A percentile compares a stretch with the other conserved stretches of the same genome.
Evolutionary conservation across 1,284 basidiomycete genomes (phyloP).

Genomic region (Boletellus deceptivus): DNA sequence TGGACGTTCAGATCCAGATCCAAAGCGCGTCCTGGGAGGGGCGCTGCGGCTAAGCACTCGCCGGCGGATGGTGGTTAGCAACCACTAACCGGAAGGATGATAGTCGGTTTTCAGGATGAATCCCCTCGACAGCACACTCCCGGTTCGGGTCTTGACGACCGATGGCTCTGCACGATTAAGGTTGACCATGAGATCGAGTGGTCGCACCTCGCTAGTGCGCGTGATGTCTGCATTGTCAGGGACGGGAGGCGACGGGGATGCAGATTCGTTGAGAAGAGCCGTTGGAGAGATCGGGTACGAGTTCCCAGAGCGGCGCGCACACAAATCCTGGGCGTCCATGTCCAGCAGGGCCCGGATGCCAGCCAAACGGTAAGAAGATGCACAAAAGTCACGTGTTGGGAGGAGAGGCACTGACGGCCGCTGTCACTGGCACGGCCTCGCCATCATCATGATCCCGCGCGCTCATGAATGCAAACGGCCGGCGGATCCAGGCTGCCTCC

Average conservation of each 20-base stretch:
- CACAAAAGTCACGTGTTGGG: neutral
- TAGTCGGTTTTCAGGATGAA: constrained; percentile 95
- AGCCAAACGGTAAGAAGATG: no score
- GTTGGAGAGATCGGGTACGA: constrained; percentile 14
- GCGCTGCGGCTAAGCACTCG: constrained; percentile 2
- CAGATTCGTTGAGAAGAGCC: constrained; percentile 6
- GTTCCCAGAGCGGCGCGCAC: neutral
- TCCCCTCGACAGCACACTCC: constrained; percentile 86
- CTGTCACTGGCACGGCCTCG: no score
- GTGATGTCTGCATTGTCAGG: constrained; percentile 3
- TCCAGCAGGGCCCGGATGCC: neutral
- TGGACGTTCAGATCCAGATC: constrained; percentile 91
- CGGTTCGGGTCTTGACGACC: constrained; percentile 84
- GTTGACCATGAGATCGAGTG: constrained; percentile 59
- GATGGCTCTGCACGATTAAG: constrained; percentile 64
- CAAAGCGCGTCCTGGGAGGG: constrained; percentile 69
- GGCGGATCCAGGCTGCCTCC: no score
- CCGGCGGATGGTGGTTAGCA: neutral
- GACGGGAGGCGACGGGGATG: constrained; percentile 5
- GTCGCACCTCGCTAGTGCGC: constrained; percentile 11
- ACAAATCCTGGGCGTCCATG: neutral
- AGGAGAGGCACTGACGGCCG: no score
- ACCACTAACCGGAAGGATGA: constrained; percentile 72
- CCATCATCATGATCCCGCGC: no score
- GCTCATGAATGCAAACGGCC: no score